Evolutionary conservation across 352 stramenopile genomes (phyloP), one percentile per base, ranked within the genome.

Genomic region (Saprolegnia parasitica): DNA sequence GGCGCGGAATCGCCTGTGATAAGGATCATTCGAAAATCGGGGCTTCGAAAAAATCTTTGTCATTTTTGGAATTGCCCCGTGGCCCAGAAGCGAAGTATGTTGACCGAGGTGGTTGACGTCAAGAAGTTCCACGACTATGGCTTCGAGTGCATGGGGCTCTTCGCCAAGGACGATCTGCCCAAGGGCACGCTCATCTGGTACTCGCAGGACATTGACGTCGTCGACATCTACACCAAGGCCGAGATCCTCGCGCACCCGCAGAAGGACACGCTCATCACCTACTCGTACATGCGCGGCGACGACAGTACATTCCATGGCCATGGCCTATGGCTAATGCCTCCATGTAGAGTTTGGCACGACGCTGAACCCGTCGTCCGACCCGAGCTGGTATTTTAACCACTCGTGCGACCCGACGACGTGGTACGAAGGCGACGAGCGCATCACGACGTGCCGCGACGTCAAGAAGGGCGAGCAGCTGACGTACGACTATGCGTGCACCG

Each of bases 381-480:
- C 63, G 35, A 70, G 63, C 37, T 70, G 63, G 63, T 70, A 70
- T 40, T 70, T 70, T 21, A 72, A 72, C 40, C 66, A 72, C 56
- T 68, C 56, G 24, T 72, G 66, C 52, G 55, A 68, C 26, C 66
- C 66, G 3, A 72, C 56, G 24, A 67, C 52, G 13, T 72, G 66
- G 66, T 72, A 68, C 26, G 87, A 88, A n/a, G 74, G 67, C 20
- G 66, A 72, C 40, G 60, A 66, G 20, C 35, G 39, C 18, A 72
- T 72, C 21, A 72, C 35, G 23, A 67, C 66, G 20, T 56, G 56
- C 24, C 56, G 66, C 11, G 66, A 66, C 32, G 60, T 72, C 32
- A 67, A 72, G 66, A 67, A 66, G 35, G 66, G 66, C 20, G 66
- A 72, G 29, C 56, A 72, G 52, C 45, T 72, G 10, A 50, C 66